Evolutionary conservation across 441 rosid genomes (phyloP).

Genomic region (Pelargonium australe): DNA sequence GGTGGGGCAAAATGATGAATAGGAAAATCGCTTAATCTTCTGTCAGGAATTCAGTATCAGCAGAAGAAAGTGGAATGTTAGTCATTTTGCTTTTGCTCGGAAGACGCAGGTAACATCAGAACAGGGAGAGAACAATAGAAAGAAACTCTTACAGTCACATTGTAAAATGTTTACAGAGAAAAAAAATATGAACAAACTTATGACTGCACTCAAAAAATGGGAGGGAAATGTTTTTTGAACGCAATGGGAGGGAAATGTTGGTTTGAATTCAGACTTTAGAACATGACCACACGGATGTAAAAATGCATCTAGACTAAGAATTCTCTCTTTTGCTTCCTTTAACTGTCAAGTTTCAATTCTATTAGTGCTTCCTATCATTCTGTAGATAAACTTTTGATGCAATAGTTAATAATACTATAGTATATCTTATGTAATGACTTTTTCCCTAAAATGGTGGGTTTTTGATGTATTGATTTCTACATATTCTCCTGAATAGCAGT

Average conservation of each 20-base stretch:
- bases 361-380: constrained; percentile 1
- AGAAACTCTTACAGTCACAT: background rate
- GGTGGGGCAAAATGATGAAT: background rate
- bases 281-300: no score
- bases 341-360: background rate
- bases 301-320: no score
- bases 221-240: no score
- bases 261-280: no score
- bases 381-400: background rate
- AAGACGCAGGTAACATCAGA: background rate
- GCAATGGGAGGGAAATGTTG: no score
- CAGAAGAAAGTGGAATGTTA: background rate
- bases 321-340: no score
- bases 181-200: background rate
- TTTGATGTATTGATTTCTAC: background rate
- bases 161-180: background rate
- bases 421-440: background rate
- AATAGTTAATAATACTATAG: background rate
- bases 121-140: background rate
- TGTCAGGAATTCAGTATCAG: background rate
- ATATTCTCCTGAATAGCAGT: background rate
- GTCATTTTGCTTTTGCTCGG: background rate
- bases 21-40: background rate
- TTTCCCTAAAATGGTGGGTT: background rate
- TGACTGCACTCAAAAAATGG: background rate